Base-by-base conservation (phyloP, 305 asterid species). In the Withania somnifera region DNA sequence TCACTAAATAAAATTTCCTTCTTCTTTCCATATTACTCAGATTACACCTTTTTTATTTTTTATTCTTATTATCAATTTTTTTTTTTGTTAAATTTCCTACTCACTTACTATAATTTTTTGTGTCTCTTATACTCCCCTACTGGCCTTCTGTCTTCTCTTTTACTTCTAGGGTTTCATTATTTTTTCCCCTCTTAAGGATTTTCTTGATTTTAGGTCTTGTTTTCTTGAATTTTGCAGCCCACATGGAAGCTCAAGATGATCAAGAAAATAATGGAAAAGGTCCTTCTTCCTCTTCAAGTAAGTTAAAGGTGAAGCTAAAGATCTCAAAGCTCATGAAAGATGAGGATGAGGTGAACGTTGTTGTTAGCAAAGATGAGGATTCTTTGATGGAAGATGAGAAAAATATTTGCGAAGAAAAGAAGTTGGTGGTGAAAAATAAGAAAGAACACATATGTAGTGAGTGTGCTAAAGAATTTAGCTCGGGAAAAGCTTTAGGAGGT, bases 401-500 rank as follows among this genome's bases (percentile, higher is more conserved):
- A 4, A 36, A 36, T 4, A 40, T 24, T 3, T 5, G 7, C 26
- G 52, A 80, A 38, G 61, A 63, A 24, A 11, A n/a, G 19, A 42
- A 28, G 17, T n/a, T 47, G n/a, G 24, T n/a, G 17, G 22, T 9
- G 14, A 64, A 36, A 20, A 26, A 47, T 36, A 54, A 58, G 80
- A 87, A 78, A 57, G 81, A 28, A 6, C 93, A 91, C 32, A 13
- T 45, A 47, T 92, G 98, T 81, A 28, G 26, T 19, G 88, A 78
- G 40, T 94, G 98, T 66, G 6, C 81, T 19, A 86, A 79, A 84
- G 75, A 69, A 2, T 94, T 93, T 20, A 83, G 82, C 90, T 89
- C 91, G 8, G 97, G 97, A 0, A 94, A 91, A 73, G 98, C 97
- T 3, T 24, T 94, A 38, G 98, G 98, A 5, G 98, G 98, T 20